Conservation (phyloP, 208 protist genomes). For the Wallacemonas sp. region DNA sequence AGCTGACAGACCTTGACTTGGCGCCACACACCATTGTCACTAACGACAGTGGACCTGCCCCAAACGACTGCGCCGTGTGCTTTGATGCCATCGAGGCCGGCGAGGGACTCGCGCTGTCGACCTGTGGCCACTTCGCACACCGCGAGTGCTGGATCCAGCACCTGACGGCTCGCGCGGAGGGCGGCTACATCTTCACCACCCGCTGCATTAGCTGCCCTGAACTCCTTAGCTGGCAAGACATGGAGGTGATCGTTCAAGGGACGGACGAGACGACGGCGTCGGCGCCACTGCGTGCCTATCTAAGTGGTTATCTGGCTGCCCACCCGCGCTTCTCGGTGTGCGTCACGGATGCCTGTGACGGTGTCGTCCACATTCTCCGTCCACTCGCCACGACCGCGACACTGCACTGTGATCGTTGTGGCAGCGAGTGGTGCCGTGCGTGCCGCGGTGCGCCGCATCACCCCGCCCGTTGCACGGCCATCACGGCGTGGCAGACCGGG, state of each 20-base stretch:
- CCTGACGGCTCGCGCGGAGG: constrained; percentile 19
- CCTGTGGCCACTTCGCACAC: constrained; percentile 39
- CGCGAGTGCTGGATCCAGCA: constrained; percentile 39
- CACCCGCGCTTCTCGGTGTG: constrained; percentile 73
- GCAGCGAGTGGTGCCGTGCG: constrained; percentile 46
- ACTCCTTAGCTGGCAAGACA: constrained; percentile 23
- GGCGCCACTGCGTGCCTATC: constrained; percentile 7
- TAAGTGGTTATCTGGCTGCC: constrained; percentile 26
- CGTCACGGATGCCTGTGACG: constrained; percentile 46
- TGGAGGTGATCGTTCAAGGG: constrained; percentile 19
- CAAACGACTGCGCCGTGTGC: constrained; percentile 24
- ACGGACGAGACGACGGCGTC: background rate
- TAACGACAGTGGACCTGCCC: background rate
- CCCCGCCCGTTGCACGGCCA: constrained; percentile 52
- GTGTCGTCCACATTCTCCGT: constrained; percentile 41
- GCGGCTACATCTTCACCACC: constrained; percentile 20
- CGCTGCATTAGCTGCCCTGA: constrained; percentile 29
- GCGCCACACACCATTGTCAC: constrained; percentile 2
- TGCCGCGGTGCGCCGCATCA: constrained; percentile 42
- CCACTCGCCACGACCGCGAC: constrained; percentile 30
- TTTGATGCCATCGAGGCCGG: constrained; percentile 9
- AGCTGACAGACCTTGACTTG: background rate
- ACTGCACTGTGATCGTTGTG: constrained; percentile 58
- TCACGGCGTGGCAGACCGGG: constrained; percentile 52
- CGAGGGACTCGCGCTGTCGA: constrained; percentile 25